phyloP scores from a whole-genome alignment of 176 grass and related monocot genomes.

The Oryza officinalis region DNA sequence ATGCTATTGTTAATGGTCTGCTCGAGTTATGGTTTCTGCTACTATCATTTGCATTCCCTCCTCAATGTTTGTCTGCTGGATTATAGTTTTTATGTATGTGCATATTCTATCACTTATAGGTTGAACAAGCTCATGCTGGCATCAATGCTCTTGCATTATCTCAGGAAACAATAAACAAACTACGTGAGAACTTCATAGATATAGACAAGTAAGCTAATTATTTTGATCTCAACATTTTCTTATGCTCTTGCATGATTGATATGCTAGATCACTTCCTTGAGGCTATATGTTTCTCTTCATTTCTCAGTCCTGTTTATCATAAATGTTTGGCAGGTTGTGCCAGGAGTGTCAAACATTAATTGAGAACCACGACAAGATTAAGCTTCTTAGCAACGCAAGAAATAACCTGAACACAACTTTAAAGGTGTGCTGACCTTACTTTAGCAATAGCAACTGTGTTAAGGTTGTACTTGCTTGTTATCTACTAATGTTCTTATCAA shows the following conservation, averaged over 20 bases:
- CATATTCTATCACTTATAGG: constrained; percentile 51
- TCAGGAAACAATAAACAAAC: constrained; percentile 89
- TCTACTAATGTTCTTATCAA: constrained; percentile 28
- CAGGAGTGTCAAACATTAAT: constrained; percentile 98
- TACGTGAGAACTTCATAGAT: constrained; percentile 87
- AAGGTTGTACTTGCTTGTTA: constrained; percentile 14
- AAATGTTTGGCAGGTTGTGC: constrained; percentile 65
- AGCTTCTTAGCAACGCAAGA: constrained; percentile 98
- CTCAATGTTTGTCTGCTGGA: constrained; percentile 4
- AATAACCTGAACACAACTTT: constrained; percentile 97
- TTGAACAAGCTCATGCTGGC: constrained; percentile 89
- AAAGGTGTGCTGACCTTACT: constrained; percentile 64
- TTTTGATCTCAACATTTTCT: constrained; percentile 13
- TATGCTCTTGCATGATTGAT: constrained; percentile 23
- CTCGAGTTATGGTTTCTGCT: constrained; percentile 2
- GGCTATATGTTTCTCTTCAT: constrained; percentile 26
- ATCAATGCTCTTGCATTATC: constrained; percentile 87
- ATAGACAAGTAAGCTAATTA: constrained; percentile 83
- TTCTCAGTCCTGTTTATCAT: constrained; percentile 33
- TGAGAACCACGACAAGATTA: constrained; percentile 99
- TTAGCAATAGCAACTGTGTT: constrained; percentile 24
- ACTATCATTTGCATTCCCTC: constrained; percentile 14
- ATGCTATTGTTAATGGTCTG: neutral
- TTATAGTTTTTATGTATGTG: constrained; percentile 6
- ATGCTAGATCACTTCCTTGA: constrained; percentile 26